A percentile compares a stretch with the other conserved stretches of the same genome.
phyloP scores from a whole-genome alignment of 345 rosid species.

The Clausena lansium region DNA sequence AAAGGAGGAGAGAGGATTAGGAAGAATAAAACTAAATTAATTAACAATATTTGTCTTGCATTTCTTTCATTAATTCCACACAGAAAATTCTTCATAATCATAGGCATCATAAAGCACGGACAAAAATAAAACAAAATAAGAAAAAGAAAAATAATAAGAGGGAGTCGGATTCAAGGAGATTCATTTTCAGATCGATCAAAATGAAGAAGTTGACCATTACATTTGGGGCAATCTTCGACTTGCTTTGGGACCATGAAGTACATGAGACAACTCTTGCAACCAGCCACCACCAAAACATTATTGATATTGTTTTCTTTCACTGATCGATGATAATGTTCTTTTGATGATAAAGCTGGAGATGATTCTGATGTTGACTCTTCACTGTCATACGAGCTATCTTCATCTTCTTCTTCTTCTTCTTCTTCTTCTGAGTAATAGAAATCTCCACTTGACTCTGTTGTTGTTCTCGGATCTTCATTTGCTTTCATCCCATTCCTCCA shows the following conservation, averaged over 20 bases:
- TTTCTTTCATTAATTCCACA: conserved; percentile 35
- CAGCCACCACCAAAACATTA: conserved; percentile 77
- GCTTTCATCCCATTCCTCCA: conserved; percentile 74
- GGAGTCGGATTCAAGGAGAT: conserved; percentile 35
- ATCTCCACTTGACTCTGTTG: conserved; percentile 35
- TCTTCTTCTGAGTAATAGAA: conserved; percentile 40
- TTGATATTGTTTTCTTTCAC: conserved; percentile 37
- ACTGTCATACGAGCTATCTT: conserved; percentile 58
- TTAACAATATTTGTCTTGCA: conserved; percentile 19
- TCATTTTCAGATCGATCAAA: conserved; percentile 57
- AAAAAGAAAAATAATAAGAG: neutral
- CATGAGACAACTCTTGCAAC: conserved; percentile 94
- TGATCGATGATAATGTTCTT: conserved; percentile 21
- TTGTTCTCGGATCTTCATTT: conserved; percentile 58
- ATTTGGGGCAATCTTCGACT: conserved; percentile 79
- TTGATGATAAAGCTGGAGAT: conserved; percentile 39
- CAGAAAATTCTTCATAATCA: conserved; percentile 26
- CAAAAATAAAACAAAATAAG: neutral
- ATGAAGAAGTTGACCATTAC: conserved; percentile 76
- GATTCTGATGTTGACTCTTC: conserved; percentile 75
- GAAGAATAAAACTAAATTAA: conserved; percentile 1
- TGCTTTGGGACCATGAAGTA: conserved; percentile 89
- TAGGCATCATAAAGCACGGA: conserved; percentile 19
- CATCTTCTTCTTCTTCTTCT: conserved; percentile 48
- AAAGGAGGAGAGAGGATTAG: neutral